A percentile compares a stretch with the other conserved stretches of the same genome.
phyloP scores from a whole-genome alignment of 2,329 filamentous ascomycete genomes.

The Claviceps sp. region DNA sequence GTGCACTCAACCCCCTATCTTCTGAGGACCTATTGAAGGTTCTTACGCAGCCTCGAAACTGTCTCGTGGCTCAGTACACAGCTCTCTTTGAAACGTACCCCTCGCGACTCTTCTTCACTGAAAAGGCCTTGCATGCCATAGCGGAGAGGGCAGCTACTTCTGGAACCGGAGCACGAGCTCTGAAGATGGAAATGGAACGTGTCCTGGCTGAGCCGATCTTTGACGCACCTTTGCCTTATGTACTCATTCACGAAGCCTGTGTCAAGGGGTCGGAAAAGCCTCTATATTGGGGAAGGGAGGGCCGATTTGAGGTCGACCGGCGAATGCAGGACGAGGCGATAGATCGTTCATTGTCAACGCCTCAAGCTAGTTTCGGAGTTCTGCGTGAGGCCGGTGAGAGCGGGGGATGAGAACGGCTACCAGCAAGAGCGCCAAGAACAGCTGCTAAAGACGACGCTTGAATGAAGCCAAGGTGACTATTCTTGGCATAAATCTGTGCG shows the following conservation, averaged over 20 bases:
- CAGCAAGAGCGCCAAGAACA: background rate
- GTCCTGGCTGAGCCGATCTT: constrained; percentile 72
- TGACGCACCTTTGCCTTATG: constrained; percentile 62
- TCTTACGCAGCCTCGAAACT: constrained; percentile 83
- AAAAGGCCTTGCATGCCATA: constrained; percentile 65
- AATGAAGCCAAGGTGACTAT: background rate
- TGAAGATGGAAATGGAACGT: constrained; percentile 71
- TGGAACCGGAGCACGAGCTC: constrained; percentile 62
- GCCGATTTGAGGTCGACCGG: constrained; percentile 55
- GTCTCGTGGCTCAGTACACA: constrained; percentile 75
- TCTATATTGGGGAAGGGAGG: constrained; percentile 54
- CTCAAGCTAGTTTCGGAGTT: constrained; percentile 23
- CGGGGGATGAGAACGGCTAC: constrained; percentile 17
- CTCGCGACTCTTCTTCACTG: constrained; percentile 72
- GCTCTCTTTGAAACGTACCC: constrained; percentile 72
- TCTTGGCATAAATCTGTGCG: background rate
- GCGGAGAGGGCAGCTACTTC: constrained; percentile 50
- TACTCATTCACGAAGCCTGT: constrained; percentile 58
- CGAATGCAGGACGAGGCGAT: constrained; percentile 51
- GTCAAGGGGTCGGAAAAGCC: constrained; percentile 48
- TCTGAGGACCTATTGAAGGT: constrained; percentile 63
- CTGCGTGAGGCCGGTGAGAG: constrained; percentile 34
- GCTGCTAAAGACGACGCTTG: background rate
- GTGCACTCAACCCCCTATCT: constrained; percentile 66
- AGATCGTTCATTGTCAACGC: constrained; percentile 9